Conservation (phyloP, 805 yeast species). For the Hanseniaspora valbyensis region DNA sequence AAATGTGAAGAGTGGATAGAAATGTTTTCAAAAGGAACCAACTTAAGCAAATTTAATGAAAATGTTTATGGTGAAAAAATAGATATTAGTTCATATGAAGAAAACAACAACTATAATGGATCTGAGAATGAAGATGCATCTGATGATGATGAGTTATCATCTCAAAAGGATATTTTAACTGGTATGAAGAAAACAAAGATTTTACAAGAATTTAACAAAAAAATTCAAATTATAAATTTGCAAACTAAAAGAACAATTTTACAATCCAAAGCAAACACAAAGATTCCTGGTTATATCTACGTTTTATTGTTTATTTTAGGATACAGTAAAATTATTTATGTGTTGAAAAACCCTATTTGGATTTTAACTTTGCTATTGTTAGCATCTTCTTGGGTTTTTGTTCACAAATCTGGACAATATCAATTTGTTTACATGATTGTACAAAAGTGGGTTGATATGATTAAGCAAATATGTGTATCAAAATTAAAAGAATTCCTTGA, state of each 20-base stretch:
- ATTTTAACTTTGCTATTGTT: constrained; percentile 51
- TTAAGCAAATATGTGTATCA: constrained; percentile 43
- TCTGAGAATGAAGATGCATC: constrained; percentile 31
- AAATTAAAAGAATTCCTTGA: constrained; percentile 48
- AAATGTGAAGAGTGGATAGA: constrained; percentile 43
- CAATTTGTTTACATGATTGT: constrained; percentile 60
- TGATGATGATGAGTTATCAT: constrained; percentile 34
- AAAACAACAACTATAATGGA: constrained; percentile 34
- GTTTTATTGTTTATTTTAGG: constrained; percentile 65
- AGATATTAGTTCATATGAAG: constrained; percentile 46
- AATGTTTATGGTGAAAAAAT: constrained; percentile 40
- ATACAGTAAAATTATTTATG: constrained; percentile 90
- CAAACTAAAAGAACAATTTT: constrained; percentile 84
- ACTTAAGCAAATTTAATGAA: constrained; percentile 39
- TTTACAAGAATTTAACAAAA: constrained; percentile 51
- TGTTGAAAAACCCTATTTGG: constrained; percentile 75
- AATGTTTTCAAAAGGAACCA: not conserved
- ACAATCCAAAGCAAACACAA: constrained; percentile 47
- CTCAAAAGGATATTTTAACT: constrained; percentile 37
- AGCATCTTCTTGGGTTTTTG: constrained; percentile 49
- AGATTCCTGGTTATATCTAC: constrained; percentile 77
- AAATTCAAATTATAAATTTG: constrained; percentile 65
- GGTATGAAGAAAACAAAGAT: constrained; percentile 49
- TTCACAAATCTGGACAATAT: constrained; percentile 61
- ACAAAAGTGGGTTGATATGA: constrained; percentile 47